phyloP scores from a whole-genome alignment of 345 rosid genomes.

The Luvunga scandens region DNA sequence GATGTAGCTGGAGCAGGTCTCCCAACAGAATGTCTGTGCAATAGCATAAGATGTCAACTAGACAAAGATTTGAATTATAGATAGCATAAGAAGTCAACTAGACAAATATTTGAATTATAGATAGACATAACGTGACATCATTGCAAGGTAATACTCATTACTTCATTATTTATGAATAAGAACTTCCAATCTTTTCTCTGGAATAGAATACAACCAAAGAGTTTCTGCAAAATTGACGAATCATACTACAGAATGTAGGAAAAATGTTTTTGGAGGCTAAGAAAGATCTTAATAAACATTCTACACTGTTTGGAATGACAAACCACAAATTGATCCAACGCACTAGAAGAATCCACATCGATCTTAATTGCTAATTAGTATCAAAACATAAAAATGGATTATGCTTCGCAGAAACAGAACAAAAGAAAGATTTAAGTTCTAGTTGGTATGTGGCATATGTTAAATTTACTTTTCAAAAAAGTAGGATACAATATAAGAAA shows the following conservation, averaged over 20 bases:
- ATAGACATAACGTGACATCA: not conserved
- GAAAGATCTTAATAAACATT: not conserved
- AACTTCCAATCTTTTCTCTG: not conserved
- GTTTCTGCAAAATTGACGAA: not conserved
- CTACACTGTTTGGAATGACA: not conserved
- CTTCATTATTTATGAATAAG: not conserved
- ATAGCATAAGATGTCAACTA: slow-evolving; percentile 11
- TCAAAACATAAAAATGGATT: not conserved
- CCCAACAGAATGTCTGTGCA: slow-evolving; percentile 82
- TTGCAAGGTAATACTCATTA: not conserved
- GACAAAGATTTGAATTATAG: not conserved
- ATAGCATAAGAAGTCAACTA: not conserved
- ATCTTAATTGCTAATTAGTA: not conserved
- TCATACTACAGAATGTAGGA: not conserved
- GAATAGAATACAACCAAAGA: not conserved
- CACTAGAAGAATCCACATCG: not conserved
- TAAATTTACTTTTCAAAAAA: not conserved
- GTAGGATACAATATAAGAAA: not conserved
- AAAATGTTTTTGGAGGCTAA: not conserved
- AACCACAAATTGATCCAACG: not conserved
- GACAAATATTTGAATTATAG: not conserved
- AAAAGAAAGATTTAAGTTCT: not conserved
- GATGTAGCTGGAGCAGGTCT: slow-evolving; percentile 85
- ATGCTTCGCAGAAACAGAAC: not conserved
- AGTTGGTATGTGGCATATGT: not conserved